Conservation (phyloP, 2,329 filamentous ascomycete species). For the Phoma sp. region DNA sequence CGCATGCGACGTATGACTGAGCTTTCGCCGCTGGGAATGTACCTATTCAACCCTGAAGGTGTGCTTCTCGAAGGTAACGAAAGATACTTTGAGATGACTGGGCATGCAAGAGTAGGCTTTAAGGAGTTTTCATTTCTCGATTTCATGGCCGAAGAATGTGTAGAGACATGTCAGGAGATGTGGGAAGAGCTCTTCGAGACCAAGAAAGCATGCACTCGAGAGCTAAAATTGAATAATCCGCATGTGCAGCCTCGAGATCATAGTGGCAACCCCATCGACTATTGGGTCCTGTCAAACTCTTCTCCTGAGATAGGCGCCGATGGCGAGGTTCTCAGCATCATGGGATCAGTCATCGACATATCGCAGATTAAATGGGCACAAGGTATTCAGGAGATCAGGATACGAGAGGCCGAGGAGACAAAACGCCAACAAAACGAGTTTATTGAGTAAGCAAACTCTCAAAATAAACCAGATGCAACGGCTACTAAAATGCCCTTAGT, state of each 20-base stretch:
- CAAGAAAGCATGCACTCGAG: slow-evolving; percentile 49
- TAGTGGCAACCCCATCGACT: slow-evolving; percentile 52
- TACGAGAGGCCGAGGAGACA: slow-evolving; percentile 41
- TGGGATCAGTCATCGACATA: slow-evolving; percentile 44
- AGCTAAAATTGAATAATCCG: slow-evolving; percentile 53
- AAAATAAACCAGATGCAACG: neutral
- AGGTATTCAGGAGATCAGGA: slow-evolving; percentile 36
- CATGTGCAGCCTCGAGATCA: slow-evolving; percentile 42
- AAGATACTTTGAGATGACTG: slow-evolving; percentile 58
- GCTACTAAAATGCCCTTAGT: neutral
- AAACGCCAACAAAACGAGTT: slow-evolving; percentile 47
- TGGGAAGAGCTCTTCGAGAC: slow-evolving; percentile 51
- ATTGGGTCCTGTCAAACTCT: slow-evolving; percentile 53
- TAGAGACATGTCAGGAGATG: slow-evolving; percentile 41
- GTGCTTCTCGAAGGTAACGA: slow-evolving; percentile 55
- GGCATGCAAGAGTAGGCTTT: slow-evolving; percentile 48
- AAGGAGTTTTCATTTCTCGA: slow-evolving; percentile 55
- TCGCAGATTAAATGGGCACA: slow-evolving; percentile 48
- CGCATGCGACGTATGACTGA: slow-evolving; percentile 47
- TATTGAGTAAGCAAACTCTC: slow-evolving; percentile 28
- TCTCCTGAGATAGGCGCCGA: slow-evolving; percentile 36
- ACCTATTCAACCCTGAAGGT: slow-evolving; percentile 48
- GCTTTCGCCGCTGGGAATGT: slow-evolving; percentile 44
- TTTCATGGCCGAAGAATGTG: slow-evolving; percentile 49
- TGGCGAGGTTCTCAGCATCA: slow-evolving; percentile 38